phyloP scores from a whole-genome alignment of 306 rosid genomes.

The Sicyos baderoa region DNA sequence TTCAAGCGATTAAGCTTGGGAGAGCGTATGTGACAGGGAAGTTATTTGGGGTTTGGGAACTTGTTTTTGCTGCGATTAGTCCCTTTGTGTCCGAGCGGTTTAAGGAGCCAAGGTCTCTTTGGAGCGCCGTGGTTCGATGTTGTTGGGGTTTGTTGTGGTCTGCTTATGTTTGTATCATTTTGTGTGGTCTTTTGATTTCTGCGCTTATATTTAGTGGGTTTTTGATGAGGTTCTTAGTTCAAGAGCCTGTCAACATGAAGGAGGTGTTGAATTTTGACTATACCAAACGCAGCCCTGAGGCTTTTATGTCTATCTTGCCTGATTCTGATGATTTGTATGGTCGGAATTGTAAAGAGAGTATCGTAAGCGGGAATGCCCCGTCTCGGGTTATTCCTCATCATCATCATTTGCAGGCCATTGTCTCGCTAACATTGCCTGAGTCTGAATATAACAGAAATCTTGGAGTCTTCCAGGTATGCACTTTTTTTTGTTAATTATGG shows the following conservation, averaged over 20 bases:
- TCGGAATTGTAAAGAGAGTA: slow-evolving; percentile 24
- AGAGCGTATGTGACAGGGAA: slow-evolving; percentile 24
- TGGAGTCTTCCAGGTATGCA: slow-evolving; percentile 66
- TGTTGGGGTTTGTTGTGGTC: slow-evolving; percentile 67
- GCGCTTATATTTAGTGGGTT: slow-evolving; percentile 47
- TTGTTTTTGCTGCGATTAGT: slow-evolving; percentile 19
- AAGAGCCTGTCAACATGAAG: slow-evolving; percentile 48
- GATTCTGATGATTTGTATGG: slow-evolving; percentile 33
- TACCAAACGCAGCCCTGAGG: slow-evolving; percentile 55
- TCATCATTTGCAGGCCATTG: slow-evolving; percentile 40
- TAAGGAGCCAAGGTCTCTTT: slow-evolving; percentile 35
- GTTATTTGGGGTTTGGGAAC: slow-evolving; percentile 18
- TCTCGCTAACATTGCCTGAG: slow-evolving; percentile 53
- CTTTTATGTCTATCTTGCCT: slow-evolving; percentile 45
- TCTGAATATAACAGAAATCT: slow-evolving; percentile 75
- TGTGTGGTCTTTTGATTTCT: slow-evolving; percentile 40
- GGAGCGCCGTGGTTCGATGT: slow-evolving; percentile 42
- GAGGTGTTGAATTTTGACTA: slow-evolving; percentile 63
- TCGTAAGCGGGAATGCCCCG: slow-evolving; percentile 23
- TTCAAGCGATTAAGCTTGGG: slow-evolving; percentile 33
- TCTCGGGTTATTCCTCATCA: slow-evolving; percentile 39
- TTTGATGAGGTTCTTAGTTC: slow-evolving; percentile 41
- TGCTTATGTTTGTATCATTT: slow-evolving; percentile 40
- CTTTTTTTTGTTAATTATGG: background rate
- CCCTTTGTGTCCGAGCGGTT: slow-evolving; percentile 32